Evolutionary conservation across 2,329 filamentous ascomycete genomes (phyloP).

Genomic region (Botrytis deweyae): DNA sequence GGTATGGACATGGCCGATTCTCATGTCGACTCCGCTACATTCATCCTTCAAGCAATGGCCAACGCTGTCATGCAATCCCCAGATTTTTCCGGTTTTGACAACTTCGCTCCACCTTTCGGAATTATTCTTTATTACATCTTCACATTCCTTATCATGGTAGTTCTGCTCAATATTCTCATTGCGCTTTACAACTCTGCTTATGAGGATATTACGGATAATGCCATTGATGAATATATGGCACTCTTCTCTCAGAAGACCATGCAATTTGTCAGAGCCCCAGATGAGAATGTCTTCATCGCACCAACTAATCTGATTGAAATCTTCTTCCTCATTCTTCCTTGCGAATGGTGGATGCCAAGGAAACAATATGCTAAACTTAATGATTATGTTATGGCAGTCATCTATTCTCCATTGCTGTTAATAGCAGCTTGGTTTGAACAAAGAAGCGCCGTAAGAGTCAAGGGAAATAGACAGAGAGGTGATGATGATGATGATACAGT

Average conservation of each 20-base stretch:
- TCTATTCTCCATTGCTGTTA: slow-evolving; percentile 83
- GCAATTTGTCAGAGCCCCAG: slow-evolving; percentile 93
- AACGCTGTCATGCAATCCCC: slow-evolving; percentile 91
- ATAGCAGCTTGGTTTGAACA: slow-evolving; percentile 73
- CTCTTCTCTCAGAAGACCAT: slow-evolving; percentile 93
- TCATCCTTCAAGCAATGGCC: slow-evolving; percentile 78
- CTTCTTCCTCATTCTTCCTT: slow-evolving; percentile 70
- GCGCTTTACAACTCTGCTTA: slow-evolving; percentile 97
- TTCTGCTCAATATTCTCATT: slow-evolving; percentile 93
- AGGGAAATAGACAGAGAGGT: slow-evolving; percentile 71
- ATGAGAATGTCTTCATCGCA: slow-evolving; percentile 97
- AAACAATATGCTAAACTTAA: slow-evolving; percentile 76
- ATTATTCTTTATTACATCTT: slow-evolving; percentile 96
- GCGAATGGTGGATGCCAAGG: slow-evolving; percentile 94
- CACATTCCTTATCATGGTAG: slow-evolving; percentile 93
- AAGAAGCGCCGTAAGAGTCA: slow-evolving; percentile 63
- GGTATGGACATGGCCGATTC: slow-evolving; percentile 83
- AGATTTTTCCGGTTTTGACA: slow-evolving; percentile 84
- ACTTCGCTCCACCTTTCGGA: slow-evolving; percentile 89
- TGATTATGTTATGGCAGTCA: slow-evolving; percentile 78
- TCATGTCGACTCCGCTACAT: slow-evolving; percentile 64
- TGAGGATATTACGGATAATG: slow-evolving; percentile 77
- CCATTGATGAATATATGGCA: slow-evolving; percentile 92
- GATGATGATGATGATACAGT: slow-evolving; percentile 86
- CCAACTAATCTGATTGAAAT: slow-evolving; percentile 95